Evolutionary conservation across 305 asterid species (phyloP).

Genomic region (Salvia sclarea): DNA sequence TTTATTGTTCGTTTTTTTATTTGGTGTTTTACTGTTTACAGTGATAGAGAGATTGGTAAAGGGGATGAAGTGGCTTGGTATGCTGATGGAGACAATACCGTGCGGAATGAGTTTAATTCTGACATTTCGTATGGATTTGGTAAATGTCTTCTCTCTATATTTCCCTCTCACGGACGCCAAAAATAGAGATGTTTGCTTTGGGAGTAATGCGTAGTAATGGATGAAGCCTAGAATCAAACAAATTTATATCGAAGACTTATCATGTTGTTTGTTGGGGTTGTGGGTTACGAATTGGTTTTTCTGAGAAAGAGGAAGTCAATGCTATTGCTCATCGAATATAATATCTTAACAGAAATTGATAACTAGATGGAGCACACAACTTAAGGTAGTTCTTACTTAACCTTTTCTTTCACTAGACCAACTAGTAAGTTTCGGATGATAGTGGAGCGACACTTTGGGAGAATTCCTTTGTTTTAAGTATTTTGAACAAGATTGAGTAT

Average conservation of each 20-base stretch:
- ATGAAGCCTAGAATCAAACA: constrained; percentile 13
- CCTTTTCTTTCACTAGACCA: neutral
- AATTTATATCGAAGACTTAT: neutral
- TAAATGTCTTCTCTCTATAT: constrained; percentile 30
- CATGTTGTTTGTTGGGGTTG: constrained; percentile 1
- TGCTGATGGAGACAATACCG: constrained; percentile 76
- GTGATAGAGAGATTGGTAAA: constrained; percentile 74
- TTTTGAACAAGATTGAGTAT: neutral
- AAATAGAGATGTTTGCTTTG: constrained; percentile 5
- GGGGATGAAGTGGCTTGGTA: constrained; percentile 91
- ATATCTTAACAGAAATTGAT: constrained; percentile 8
- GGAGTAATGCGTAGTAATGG: constrained; percentile 14
- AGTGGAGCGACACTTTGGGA: constrained; percentile 1
- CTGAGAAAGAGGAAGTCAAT: neutral
- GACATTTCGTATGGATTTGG: constrained; percentile 65
- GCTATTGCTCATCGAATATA: neutral
- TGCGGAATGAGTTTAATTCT: constrained; percentile 70
- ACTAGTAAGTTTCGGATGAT: neutral
- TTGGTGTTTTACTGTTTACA: constrained; percentile 33
- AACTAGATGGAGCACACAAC: neutral
- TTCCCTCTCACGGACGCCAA: neutral
- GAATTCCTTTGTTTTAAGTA: constrained; percentile 1
- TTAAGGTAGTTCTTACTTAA: constrained; percentile 16
- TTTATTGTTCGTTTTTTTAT: neutral
- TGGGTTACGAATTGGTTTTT: constrained; percentile 14